Conservation (phyloP, 2,329 filamentous ascomycete species). For the Penicillium decumbens region DNA sequence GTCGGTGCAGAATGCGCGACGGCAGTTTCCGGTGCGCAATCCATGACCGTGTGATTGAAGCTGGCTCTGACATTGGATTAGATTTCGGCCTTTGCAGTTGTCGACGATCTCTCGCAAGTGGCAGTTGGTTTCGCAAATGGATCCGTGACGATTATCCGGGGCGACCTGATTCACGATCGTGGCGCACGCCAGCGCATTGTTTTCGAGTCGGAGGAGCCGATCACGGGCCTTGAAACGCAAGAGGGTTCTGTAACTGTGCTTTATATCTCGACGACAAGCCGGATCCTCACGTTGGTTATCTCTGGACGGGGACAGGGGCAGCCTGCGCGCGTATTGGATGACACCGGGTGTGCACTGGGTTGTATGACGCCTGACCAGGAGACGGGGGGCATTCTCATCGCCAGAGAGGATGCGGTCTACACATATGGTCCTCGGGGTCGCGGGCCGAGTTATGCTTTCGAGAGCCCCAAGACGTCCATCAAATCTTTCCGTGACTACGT, state of each 20-base stretch:
- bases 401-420: conserved; percentile 90
- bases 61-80: conserved; percentile 9
- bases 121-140: conserved; percentile 96
- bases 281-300: conserved; percentile 80
- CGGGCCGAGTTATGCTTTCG: conserved; percentile 83
- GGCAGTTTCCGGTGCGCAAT: conserved; percentile 74
- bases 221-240: conserved; percentile 82
- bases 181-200: conserved; percentile 91
- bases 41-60: neutral
- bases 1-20: conserved; percentile 80
- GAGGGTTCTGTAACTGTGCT: conserved; percentile 65
- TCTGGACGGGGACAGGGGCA: conserved; percentile 85
- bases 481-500: conserved; percentile 79
- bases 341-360: conserved; percentile 82
- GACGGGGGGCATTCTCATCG: conserved; percentile 83
- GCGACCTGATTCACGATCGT: conserved; percentile 90
- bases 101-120: conserved; percentile 84
- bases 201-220: conserved; percentile 92
- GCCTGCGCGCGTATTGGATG: conserved; percentile 81
- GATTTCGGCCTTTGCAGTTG: conserved; percentile 78
- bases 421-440: conserved; percentile 82
- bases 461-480: conserved; percentile 80
- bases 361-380: conserved; percentile 85
- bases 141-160: conserved; percentile 84
- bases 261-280: conserved; percentile 85